Evolutionary conservation across 2,329 filamentous ascomycete species (phyloP).

Genomic region (Fusarium annulatum): DNA sequence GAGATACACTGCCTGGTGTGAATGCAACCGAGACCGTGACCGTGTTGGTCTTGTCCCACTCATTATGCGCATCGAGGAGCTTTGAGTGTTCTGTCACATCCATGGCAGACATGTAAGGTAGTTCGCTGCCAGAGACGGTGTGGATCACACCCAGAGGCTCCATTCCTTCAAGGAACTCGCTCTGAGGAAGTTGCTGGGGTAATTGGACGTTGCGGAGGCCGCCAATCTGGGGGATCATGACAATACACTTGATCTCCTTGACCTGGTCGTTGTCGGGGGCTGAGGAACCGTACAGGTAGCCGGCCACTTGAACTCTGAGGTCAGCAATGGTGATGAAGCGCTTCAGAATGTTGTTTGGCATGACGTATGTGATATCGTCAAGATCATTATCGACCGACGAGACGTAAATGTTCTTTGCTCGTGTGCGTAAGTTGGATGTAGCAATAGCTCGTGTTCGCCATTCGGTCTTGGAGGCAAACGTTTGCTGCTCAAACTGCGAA

Average conservation of each 20-base stretch:
- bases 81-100: constrained; percentile 96
- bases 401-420: constrained; percentile 98
- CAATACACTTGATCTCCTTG: constrained; percentile 96
- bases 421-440: constrained; percentile 91
- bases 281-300: constrained; percentile 92
- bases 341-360: constrained; percentile 99
- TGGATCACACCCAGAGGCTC: constrained; percentile 96
- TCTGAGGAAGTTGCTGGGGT: constrained; percentile 88
- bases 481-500: constrained; percentile 96
- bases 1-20: constrained; percentile 93
- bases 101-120: constrained; percentile 93
- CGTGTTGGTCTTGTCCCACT: constrained; percentile 81
- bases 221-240: constrained; percentile 97
- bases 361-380: constrained; percentile 94
- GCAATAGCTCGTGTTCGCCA: constrained; percentile 98
- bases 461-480: constrained; percentile 98
- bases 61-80: constrained; percentile 81
- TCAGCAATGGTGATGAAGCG: constrained; percentile 98
- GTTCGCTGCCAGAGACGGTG: constrained; percentile 93
- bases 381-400: constrained; percentile 93
- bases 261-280: constrained; percentile 95
- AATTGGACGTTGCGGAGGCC: constrained; percentile 92
- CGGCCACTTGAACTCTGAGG: constrained; percentile 94
- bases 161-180: constrained; percentile 86
- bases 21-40: constrained; percentile 96